Base-by-base conservation (phyloP, 1,284 basidiomycete genomes). In the Ganoderma meredithae region DNA sequence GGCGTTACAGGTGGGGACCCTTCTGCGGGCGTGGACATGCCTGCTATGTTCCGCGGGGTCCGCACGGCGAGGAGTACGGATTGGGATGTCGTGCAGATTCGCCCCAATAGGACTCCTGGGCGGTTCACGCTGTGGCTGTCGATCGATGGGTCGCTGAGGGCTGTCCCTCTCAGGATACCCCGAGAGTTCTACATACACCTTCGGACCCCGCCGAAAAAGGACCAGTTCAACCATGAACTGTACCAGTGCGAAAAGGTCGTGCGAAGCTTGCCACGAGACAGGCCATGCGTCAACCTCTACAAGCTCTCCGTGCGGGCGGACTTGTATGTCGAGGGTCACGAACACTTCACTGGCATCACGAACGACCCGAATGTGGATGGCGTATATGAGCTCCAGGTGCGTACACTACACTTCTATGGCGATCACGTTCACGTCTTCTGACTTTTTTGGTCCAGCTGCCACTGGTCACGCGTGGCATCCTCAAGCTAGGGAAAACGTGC, bases 301-400 rank as follows among this genome's bases (percentile, higher is more conserved):
- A 92, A 91, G 73, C 82, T 99, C 60, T 85, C 88, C 1, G 95
- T 98, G 39, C 86, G 91, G 47, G 98, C 99, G 79, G 91, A 93
- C 4, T 81, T 91, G 17, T 99, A 92, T 79, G 84, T 93, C 41
- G 90, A 95, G 55, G 94, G 93, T 36, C 93, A 96, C 74, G 91
- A 94, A 66, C 94, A 98, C 78, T 99, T 99, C 77, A 92, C 95
- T 41, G 91, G 95, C 75, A 85, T 99, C 64, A 94, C 91, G 71
- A 98, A 98, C 78, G 95, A 97, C 75, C 95, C 97, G 0, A 96
- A 95, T 76, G 95, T 99, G 9, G 96, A 99, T 73, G 96, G 96
- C 1, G 94, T 98, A 1, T 99, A 93, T 76, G 98, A 99, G 81
- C 86, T 93, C 47, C 95, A 99, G 85, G 94, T 94, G 72, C 33